A percentile compares a stretch with the other conserved stretches of the same genome.
Evolutionary conservation across 1,284 basidiomycete species (phyloP).

Genomic region (Hypsizygus ulmarius): DNA sequence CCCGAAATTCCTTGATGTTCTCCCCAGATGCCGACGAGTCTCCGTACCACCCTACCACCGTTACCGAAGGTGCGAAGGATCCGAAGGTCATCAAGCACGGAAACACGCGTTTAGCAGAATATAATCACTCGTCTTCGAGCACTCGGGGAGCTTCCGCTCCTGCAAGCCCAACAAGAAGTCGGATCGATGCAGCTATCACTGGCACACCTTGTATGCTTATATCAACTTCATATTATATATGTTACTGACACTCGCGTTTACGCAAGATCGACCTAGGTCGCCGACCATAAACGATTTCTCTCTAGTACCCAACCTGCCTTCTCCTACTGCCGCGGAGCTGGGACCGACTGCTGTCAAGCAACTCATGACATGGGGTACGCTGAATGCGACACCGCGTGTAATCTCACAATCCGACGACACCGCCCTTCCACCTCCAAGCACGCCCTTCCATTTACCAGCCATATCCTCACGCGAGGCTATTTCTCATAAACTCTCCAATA

Average conservation of each 20-base stretch:
- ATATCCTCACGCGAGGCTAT: conserved; percentile 74
- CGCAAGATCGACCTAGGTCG: conserved; percentile 56
- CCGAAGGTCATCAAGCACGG: conserved; percentile 71
- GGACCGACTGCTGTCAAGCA: conserved; percentile 76
- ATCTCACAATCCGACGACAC: conserved; percentile 66
- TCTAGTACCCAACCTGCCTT: conserved; percentile 82
- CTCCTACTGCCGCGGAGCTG: conserved; percentile 78
- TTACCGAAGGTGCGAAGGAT: conserved; percentile 41
- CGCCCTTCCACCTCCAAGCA: conserved; percentile 46
- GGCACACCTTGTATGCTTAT: conserved; percentile 68
- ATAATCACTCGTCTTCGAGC: conserved; percentile 46
- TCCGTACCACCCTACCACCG: conserved; percentile 60
- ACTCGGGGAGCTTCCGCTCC: conserved; percentile 56
- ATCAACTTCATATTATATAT: not conserved
- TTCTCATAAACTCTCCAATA: conserved; percentile 74
- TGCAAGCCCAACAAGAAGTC: conserved; percentile 83
- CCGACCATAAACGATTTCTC: conserved; percentile 59
- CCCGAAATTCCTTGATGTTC: conserved; percentile 92
- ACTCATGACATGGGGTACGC: conserved; percentile 91
- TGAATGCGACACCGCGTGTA: conserved; percentile 83
- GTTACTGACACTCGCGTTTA: conserved; percentile 16
- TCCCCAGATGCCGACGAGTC: conserved; percentile 83
- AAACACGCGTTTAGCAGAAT: conserved; percentile 78
- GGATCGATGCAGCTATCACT: conserved; percentile 84
- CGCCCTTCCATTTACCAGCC: conserved; percentile 70